Base-by-base conservation (phyloP, 805 yeast genomes). In the Zygotorulaspora sp. region DNA sequence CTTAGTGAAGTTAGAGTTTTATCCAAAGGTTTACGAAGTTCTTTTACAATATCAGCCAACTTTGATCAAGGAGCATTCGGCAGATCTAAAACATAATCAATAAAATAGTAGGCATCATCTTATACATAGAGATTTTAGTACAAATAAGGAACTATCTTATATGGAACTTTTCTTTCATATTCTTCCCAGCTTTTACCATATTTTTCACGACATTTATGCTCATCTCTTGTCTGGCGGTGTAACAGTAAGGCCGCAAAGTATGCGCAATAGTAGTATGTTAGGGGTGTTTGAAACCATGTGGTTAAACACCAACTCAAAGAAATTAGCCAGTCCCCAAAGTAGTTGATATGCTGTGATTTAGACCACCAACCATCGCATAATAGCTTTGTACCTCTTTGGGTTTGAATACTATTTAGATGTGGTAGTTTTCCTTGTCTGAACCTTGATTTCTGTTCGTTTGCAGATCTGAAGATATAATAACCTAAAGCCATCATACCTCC, bases 291-390 rank as follows among this genome's bases (percentile, higher is more conserved):
- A 50, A 80, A 75, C 8, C 95, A 95, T 2, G 97, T 86, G 7
- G 95, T 81, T 46, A 92, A 68, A 61, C 96, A 87, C 95, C 96
- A 90, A 30, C 94, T 78, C 68, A 84, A 71, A 0, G 96, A 86
- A 55, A 88, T 80, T 28, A 92, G 58, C 89, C 96, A 87, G 66
- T 92, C 98, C 29, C 98, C 98, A 41, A 89, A 73, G 63, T 92
- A 92, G 58, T 92, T 92, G 57, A 86, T 87, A 61, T 92, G 98
- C 49, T 95, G 95, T 5, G 95, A 79, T 13, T 70, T 61, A 2
- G 83, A 83, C 98, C 98, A 92, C 98, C 97, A 92, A 2, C 97
- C 96, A 53, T 87, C 92, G 38, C 79, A 75, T 30, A 92, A 66
- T 47, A 92, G 71, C 55, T 77, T 83, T 17, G 95, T 81, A 1